Conservation (phyloP, 768 basidiomycete species). For the Lyophyllum decastes region DNA sequence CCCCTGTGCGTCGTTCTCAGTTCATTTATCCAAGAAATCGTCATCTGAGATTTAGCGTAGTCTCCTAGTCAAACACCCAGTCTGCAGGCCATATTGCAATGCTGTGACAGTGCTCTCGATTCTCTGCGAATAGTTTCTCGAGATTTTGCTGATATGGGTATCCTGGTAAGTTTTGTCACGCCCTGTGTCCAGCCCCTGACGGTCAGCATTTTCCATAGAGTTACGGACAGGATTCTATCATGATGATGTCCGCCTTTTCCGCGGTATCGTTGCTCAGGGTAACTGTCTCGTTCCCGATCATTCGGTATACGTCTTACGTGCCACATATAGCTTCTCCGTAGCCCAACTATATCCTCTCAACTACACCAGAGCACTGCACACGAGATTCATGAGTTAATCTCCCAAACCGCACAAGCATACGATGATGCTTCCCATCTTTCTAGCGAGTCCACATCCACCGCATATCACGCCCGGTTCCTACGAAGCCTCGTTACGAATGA, state of each 20-base stretch:
- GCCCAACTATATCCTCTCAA: slow-evolving; percentile 55
- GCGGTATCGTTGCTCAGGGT: slow-evolving; percentile 82
- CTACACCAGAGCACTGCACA: slow-evolving; percentile 61
- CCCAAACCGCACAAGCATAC: slow-evolving; percentile 76
- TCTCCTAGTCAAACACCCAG: slow-evolving; percentile 61
- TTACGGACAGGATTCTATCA: slow-evolving; percentile 83
- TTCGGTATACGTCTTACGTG: slow-evolving; percentile 4
- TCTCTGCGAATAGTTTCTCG: slow-evolving; percentile 70
- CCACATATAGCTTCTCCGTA: slow-evolving; percentile 62
- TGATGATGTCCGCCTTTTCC: slow-evolving; percentile 85
- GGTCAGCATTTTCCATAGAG: slow-evolving; percentile 44
- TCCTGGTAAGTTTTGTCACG: slow-evolving; percentile 54
- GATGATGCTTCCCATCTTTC: slow-evolving; percentile 67
- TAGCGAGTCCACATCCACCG: slow-evolving; percentile 64
- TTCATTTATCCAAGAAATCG: background rate
- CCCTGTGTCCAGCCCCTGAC: background rate
- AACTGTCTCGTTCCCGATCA: slow-evolving; percentile 14
- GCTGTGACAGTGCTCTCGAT: slow-evolving; percentile 74
- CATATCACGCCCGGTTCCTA: slow-evolving; percentile 79
- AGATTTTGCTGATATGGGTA: slow-evolving; percentile 72
- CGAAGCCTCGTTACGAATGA: slow-evolving; percentile 68
- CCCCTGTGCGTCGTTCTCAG: slow-evolving; percentile 42
- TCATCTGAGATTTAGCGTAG: slow-evolving; percentile 27
- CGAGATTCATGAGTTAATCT: slow-evolving; percentile 67
- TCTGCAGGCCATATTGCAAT: slow-evolving; percentile 66